Evolutionary conservation across 441 rosid genomes (phyloP).

Genomic region (Populus hybrid): DNA sequence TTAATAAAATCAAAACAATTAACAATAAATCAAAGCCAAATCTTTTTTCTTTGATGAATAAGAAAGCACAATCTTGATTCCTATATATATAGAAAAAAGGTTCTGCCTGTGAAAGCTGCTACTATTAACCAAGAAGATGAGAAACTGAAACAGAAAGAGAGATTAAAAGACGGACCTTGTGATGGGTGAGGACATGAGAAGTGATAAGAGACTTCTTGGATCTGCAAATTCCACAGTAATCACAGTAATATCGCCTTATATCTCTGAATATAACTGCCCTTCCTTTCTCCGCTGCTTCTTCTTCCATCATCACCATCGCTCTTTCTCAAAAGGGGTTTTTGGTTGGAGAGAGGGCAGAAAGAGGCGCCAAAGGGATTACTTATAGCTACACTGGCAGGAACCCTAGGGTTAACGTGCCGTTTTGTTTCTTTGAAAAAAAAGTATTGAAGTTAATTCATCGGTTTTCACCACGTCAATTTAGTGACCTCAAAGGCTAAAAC

Average conservation of each 20-base stretch:
- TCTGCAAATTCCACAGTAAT: slow-evolving; percentile 67
- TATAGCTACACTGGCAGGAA: background rate
- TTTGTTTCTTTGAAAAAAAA: background rate
- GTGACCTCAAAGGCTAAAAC: too few relatives aligned
- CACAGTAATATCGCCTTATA: slow-evolving; percentile 50
- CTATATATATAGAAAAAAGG: background rate
- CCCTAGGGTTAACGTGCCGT: background rate
- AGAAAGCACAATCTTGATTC: background rate
- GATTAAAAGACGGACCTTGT: slow-evolving; percentile 32
- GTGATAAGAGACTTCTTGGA: slow-evolving; percentile 59
- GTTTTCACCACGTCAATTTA: too few relatives aligned
- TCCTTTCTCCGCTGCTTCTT: background rate
- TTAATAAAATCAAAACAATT: background rate
- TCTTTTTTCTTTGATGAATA: too few relatives aligned
- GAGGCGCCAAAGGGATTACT: background rate
- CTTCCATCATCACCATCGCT: background rate
- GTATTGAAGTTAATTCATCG: too few relatives aligned
- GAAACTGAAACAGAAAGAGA: background rate
- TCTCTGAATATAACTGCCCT: slow-evolving; percentile 34
- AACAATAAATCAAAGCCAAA: background rate
- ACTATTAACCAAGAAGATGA: background rate
- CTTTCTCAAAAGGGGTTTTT: background rate
- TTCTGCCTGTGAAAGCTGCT: too few relatives aligned
- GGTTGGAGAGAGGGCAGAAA: background rate
- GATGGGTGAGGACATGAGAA: slow-evolving; percentile 23